Evolutionary conservation across 768 basidiomycete genomes (phyloP), one percentile per base, ranked within the genome.

Genomic region (Chalciporus sphaerocephalus): DNA sequence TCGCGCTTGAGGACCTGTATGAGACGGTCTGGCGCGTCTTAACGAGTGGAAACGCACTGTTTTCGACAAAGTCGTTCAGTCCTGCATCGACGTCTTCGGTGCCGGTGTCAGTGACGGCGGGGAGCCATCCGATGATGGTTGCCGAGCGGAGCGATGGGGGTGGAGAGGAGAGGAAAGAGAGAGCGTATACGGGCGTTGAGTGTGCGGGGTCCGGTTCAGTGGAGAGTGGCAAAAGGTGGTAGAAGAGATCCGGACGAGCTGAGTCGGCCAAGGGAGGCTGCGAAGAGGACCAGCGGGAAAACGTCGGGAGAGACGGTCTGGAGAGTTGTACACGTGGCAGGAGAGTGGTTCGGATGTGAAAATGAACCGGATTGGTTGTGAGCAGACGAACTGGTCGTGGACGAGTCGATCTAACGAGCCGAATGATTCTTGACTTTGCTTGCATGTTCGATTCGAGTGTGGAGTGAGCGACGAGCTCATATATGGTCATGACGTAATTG

Each of bases 51-150:
- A n/a, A 60, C 85, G 53, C 57, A 90, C 89, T 55, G 58, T 91
- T 92, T 55, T 81, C 80, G 42, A 68, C 64, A 53, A 91, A 90
- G 59, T 89, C 87, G 44, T 81, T 78, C 51, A 89, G 60, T 5
- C 80, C 79, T 2, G 77, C 77, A 17, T 76, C 74, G 16, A 56
- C 61, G 28, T 61, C 65, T 23, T 66, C 62, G 17, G 59, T 57
- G 3, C 48, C 60, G 5, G 48, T 53, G 1, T 55, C 52, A 21
- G 61, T 59, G 9, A 62, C 42, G 6, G 83, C 85, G 12, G 85
- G 85, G 6, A 90, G 64, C 82, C 82, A 87, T 3, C 87, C 87
- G 17, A 89, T 66, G 9, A 89, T 64, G 5, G 77, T 73, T 21
- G 67, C 61, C 7, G 83, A 81, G 17, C 74, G 69, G 2, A 68